Evolutionary conservation across 2,329 filamentous ascomycete genomes (phyloP).

Genomic region (Rhynchosporium agropyri): DNA sequence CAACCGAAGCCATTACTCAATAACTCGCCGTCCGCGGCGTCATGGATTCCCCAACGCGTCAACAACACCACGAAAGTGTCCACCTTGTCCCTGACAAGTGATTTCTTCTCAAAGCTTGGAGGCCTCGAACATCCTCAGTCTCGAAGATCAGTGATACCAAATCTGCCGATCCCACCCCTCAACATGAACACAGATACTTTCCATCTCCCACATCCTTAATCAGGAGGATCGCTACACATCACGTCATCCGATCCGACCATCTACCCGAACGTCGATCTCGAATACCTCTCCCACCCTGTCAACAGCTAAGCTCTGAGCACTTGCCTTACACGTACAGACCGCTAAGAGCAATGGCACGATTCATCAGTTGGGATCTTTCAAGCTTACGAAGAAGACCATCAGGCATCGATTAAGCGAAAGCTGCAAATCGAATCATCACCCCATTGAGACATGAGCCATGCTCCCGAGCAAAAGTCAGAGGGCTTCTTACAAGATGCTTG

Average conservation of each 20-base stretch:
- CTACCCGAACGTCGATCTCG: neutral
- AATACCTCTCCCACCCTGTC: neutral
- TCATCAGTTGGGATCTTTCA: neutral
- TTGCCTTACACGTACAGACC: neutral
- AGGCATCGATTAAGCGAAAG: neutral
- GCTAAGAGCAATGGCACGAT: neutral
- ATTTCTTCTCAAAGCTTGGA: constrained; percentile 13
- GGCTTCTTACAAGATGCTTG: constrained; percentile 25
- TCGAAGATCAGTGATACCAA: constrained; percentile 27
- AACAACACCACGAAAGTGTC: constrained; percentile 7
- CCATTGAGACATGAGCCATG: constrained; percentile 23
- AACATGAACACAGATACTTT: too few species aligned
- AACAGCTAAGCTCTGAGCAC: neutral
- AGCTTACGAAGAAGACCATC: neutral
- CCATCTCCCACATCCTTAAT: constrained; percentile 42
- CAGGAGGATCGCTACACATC: constrained; percentile 47
- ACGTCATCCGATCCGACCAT: constrained; percentile 31
- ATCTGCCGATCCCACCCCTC: too few species aligned
- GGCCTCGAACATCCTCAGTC: constrained; percentile 43
- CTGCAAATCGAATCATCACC: neutral
- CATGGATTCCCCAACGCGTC: neutral
- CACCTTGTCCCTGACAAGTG: constrained; percentile 1
- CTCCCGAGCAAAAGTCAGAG: constrained; percentile 20
- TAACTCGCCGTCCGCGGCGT: neutral
- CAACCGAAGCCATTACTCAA: neutral